Base-by-base conservation (phyloP, 306 rosid genomes). In the Adenanthera pavonina region DNA sequence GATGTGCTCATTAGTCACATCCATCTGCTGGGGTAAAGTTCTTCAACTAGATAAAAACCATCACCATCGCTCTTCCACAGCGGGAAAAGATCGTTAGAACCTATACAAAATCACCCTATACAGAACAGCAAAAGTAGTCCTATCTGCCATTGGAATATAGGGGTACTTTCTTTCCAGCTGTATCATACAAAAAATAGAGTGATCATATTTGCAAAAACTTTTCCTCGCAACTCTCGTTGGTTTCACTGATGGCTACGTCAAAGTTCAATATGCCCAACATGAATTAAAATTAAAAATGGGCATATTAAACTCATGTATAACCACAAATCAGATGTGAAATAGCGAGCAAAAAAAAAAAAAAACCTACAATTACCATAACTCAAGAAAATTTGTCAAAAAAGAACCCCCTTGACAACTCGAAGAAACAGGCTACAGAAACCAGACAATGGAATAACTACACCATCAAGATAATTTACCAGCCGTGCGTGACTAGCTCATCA, bases 401-500 rank as follows among this genome's bases (percentile, higher is more conserved):
- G 15, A 14, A 14, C 75, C 48, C 51, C 76, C 35, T 43, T 5
- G 52, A 65, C 54, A 64, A 34, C 38, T 10, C 2, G 11, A 61
- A 15, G 38, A 78, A 64, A 7, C 66, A 33, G 34, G 64, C 81
- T 68, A 62, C 59, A 51, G 49, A 19, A n/a, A 43, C 54, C 69
- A 60, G 65, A 72, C 81, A 35, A 20, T 17, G 38, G 15, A 54
- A 44, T 3, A 41, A 56, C 56, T 15, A 52, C 56, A 20, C 56
- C 67, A 49, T 74, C 51, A 53, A 73, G 76, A 69, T 54, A 56
- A 69, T 49, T 17, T 74, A 54, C 43, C 48, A 20, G 36, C 11
- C 43, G 38, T 10, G 53, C 20, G 79, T 64, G 72, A 83, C 74
- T 60, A 20, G 74, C 84, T 77, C 78, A 76, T 75, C 84, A 43